Evolutionary conservation across 2,329 filamentous ascomycete species (phyloP).

Genomic region (Venturia aucupariae): DNA sequence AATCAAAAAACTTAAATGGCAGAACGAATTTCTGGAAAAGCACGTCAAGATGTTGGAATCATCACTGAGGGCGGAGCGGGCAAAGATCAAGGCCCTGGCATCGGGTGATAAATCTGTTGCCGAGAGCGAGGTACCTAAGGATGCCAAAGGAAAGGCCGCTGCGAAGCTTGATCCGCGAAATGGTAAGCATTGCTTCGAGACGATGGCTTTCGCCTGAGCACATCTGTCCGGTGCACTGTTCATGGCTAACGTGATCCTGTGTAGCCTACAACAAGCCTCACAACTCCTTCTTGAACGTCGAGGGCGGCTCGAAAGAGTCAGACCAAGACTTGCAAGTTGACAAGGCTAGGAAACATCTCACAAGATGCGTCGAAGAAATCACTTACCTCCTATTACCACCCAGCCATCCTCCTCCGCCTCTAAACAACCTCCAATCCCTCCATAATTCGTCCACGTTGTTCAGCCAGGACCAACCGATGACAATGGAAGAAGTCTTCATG

Average conservation of each 20-base stretch:
- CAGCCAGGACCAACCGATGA: slow-evolving; percentile 41
- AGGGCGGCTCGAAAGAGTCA: slow-evolving; percentile 37
- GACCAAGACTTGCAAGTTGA: slow-evolving; percentile 52
- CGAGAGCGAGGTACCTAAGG: slow-evolving; percentile 28
- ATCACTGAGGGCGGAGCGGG: slow-evolving; percentile 74
- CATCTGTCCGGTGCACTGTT: background rate
- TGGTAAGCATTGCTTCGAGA: background rate
- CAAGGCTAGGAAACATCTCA: slow-evolving; percentile 53
- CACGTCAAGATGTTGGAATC: slow-evolving; percentile 84
- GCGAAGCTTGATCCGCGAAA: background rate
- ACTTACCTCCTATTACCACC: slow-evolving; percentile 60
- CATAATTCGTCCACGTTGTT: slow-evolving; percentile 29
- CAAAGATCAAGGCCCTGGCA: slow-evolving; percentile 51
- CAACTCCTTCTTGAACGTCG: slow-evolving; percentile 43
- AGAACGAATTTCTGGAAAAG: slow-evolving; percentile 81
- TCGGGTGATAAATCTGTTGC: slow-evolving; percentile 43
- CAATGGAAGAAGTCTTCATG: slow-evolving; percentile 51
- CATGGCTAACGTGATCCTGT: slow-evolving; percentile 21
- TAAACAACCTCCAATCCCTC: slow-evolving; percentile 28
- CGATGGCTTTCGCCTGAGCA: background rate
- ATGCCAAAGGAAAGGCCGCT: slow-evolving; percentile 25
- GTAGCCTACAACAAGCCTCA: slow-evolving; percentile 38
- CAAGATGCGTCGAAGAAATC: slow-evolving; percentile 59
- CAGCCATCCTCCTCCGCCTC: slow-evolving; percentile 48
- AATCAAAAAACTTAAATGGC: slow-evolving; percentile 72